Evolutionary conservation across 768 basidiomycete species (phyloP).

Genomic region (Mycena vulgaris): DNA sequence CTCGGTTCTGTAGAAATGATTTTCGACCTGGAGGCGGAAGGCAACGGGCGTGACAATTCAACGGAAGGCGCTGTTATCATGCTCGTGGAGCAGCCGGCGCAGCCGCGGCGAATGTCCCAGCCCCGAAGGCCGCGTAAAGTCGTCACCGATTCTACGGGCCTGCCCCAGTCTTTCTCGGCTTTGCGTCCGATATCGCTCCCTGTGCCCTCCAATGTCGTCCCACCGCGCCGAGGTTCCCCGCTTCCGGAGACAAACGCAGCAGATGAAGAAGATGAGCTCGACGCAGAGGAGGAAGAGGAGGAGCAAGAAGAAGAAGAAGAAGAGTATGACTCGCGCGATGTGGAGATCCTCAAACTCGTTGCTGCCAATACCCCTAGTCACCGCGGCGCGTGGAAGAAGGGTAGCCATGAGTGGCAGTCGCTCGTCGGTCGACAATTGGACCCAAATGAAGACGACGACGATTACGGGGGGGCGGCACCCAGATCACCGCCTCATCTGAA

Average conservation of each 20-base stretch:
- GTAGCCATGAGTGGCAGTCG: constrained; percentile 74
- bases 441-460: constrained; percentile 55
- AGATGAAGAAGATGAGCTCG: constrained; percentile 11
- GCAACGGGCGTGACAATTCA: constrained; percentile 48
- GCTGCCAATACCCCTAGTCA: constrained; percentile 81
- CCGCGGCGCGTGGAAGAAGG: constrained; percentile 77
- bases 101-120: constrained; percentile 48
- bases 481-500: constrained; percentile 14
- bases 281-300: neutral
- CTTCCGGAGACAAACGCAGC: constrained; percentile 19
- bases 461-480: constrained; percentile 34
- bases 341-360: constrained; percentile 72
- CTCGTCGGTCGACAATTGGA: constrained; percentile 61
- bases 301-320: constrained; percentile 43
- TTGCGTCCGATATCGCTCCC: constrained; percentile 82
- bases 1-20: constrained; percentile 71
- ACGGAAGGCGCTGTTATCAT: constrained; percentile 53
- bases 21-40: constrained; percentile 78
- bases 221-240: constrained; percentile 55
- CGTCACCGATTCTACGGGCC: constrained; percentile 53
- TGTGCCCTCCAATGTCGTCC: constrained; percentile 67
- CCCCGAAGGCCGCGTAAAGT: constrained; percentile 37
- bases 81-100: constrained; percentile 58
- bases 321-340: constrained; percentile 54
- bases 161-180: constrained; percentile 71